Conservation (phyloP, 2,329 filamentous ascomycete genomes). For the Ciborinia camelliae region DNA sequence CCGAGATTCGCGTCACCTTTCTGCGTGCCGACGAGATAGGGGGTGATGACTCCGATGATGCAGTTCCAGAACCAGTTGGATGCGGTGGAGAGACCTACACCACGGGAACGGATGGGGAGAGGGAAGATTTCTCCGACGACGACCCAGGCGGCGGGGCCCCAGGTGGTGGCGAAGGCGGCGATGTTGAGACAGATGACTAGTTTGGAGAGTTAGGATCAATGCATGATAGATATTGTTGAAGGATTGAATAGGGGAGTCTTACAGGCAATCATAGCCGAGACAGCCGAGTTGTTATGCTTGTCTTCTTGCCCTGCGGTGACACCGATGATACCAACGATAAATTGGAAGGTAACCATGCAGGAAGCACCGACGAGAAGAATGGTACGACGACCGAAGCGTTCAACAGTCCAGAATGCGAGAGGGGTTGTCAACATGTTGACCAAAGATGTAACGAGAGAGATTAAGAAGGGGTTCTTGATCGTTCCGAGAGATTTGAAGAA, state of each 20-base stretch:
- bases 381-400: constrained; percentile 74
- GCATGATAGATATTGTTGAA: constrained; percentile 73
- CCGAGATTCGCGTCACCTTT: constrained; percentile 44
- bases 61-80: constrained; percentile 91
- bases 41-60: constrained; percentile 66
- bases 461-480: constrained; percentile 75
- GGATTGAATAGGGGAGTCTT: background rate
- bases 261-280: constrained; percentile 68
- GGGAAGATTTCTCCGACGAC: constrained; percentile 90
- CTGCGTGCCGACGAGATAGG: constrained; percentile 63
- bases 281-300: constrained; percentile 54
- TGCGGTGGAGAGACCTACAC: constrained; percentile 81
- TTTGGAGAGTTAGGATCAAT: constrained; percentile 37
- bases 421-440: constrained; percentile 86
- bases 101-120: constrained; percentile 81
- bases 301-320: constrained; percentile 56
- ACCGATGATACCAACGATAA: constrained; percentile 77
- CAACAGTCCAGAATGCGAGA: constrained; percentile 84
- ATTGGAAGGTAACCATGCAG: constrained; percentile 83
- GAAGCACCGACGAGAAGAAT: constrained; percentile 75
- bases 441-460: constrained; percentile 79
- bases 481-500: constrained; percentile 79
- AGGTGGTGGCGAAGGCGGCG: constrained; percentile 87
- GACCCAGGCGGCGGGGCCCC: constrained; percentile 74
- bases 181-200: constrained; percentile 79